Evolutionary conservation across 352 stramenopile genomes (phyloP), one percentile per base, ranked within the genome.

Genomic region (Phytophthora megakarya): DNA sequence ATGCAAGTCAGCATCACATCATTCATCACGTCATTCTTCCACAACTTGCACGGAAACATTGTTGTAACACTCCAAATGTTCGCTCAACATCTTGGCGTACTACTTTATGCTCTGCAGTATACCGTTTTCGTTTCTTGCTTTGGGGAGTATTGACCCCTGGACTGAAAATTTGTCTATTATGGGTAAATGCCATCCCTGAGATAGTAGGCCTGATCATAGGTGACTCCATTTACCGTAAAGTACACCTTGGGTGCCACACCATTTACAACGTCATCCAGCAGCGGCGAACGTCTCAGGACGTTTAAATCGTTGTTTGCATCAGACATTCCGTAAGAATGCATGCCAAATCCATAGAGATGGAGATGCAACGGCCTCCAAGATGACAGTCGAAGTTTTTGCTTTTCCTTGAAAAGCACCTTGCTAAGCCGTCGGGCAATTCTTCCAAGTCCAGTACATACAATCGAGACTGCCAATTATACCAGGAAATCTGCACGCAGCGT

Each of bases 41-140:
- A 61, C 10, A 45, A 19, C 8, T 61, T 61, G 18, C 44, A 64
- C 9, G 35, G 55, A 54, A 62, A 10, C 45, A n/a, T 15, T 47
- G 23, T 16, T 58, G 37, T 10, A 58, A 15, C 8, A 48, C 37
- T 22, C 40, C 52, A 37, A 52, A 61, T n/a, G 30, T 30, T 5
- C 40, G 26, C 15, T 61, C 28, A 13, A 51, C 19, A 26, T 45
- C 30, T 28, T 52, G 50, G 8, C 40, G 28, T 15, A 37, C 19
- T 3, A 5, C 40, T 32, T 61, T 40, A 21, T 52, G 40, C 28
- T 22, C 9, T 3, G 6, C 19, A 3, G 21, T 35, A 3, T 43
- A 61, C 1, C 6, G 19, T 8, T 60, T 44, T 5, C 28, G 28
- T 22, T 46, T 44, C n/a, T 37, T 26, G 6, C n/a, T 26, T 32